These are phyloP conservation scores for Coemansia reversa DNA, from an alignment of 192 early-diverging fungal species.

Conservation along the genomic window DNA sequence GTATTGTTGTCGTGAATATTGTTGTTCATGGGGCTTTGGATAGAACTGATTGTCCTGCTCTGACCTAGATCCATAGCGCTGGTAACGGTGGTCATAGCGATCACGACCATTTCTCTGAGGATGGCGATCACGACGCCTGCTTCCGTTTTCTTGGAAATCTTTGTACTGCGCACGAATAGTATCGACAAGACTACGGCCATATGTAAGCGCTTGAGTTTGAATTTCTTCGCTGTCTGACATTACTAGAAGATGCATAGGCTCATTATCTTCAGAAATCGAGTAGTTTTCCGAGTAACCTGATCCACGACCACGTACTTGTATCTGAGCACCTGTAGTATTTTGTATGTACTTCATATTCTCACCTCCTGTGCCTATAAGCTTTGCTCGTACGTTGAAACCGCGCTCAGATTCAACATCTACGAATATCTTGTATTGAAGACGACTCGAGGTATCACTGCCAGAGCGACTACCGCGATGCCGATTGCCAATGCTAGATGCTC, in stretches of 20 bases:
- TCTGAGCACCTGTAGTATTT: constrained; percentile 68
- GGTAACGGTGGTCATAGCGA: constrained; percentile 14
- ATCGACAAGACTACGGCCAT: constrained; percentile 75
- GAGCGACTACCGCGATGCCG: constrained; percentile 40
- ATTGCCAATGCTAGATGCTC: constrained; percentile 13
- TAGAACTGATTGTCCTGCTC: background rate
- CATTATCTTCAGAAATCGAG: constrained; percentile 64
- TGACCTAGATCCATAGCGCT: constrained; percentile 12
- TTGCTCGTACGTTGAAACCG: constrained; percentile 80
- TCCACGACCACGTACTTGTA: constrained; percentile 81
- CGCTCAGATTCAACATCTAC: constrained; percentile 73
- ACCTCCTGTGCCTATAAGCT: constrained; percentile 79
- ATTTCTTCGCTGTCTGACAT: constrained; percentile 65
- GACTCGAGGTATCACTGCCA: constrained; percentile 5
- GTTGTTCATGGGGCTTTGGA: constrained; percentile 8
- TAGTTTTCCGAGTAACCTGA: constrained; percentile 74
- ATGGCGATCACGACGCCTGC: constrained; percentile 20
- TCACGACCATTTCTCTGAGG: constrained; percentile 14
- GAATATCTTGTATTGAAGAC: constrained; percentile 64
- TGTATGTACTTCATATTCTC: constrained; percentile 88
- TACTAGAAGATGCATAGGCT: constrained; percentile 81
- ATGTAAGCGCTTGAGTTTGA: constrained; percentile 63
- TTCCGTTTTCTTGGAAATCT: constrained; percentile 45
- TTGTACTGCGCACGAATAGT: constrained; percentile 76
- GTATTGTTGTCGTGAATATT: constrained; percentile 5